Base-by-base conservation (phyloP, 768 basidiomycete species). In the Collybia sordida region DNA sequence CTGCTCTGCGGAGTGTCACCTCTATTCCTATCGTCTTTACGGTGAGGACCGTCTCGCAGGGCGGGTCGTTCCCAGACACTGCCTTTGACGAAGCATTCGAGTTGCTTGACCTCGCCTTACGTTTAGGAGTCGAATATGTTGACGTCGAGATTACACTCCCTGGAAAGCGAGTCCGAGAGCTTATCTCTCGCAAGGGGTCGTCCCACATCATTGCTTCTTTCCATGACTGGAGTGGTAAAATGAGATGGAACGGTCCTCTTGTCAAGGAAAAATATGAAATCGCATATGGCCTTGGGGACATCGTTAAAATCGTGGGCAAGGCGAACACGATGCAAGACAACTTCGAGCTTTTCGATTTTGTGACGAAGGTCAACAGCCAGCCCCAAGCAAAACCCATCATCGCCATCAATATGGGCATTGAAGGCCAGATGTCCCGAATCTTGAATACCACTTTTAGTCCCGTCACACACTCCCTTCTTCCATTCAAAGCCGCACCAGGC, bases 251-350 rank as follows among this genome's bases (percentile, higher is more conserved):
- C 55, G 76, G 86, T 15, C 66, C 78, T 4, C 64, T 74, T 21
- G 82, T 88, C 39, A 78, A 81, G 58, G 79, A 84, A 50, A 89
- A 88, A 61, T 90, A 90, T 64, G 75, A 78, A 21, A 57, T 80
- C 22, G 90, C 90, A 1, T 69, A 75, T 38, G 68, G 71, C 51
- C 73, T 84, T 38, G 94, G 94, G 3, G 95, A 99, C 67, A 85
- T 98, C 31, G 76, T 94, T 71, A 98, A 98, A 72, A 81, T 98
- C 47, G 86, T 98, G 35, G 89, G 91, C 41, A 95, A 88, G 59
- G 94, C 96, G 8, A 78, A 75, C 47, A 68, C 70, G 3, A 57
- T 92, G 17, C 72, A 80, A 53, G 93, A 95, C 63, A 98, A 98
- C 70, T 80, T 93, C 55, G 72, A 79, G 1, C 75, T 98, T 47